phyloP scores from a whole-genome alignment of 768 basidiomycete species.

The Flagelloscypha sp. region DNA sequence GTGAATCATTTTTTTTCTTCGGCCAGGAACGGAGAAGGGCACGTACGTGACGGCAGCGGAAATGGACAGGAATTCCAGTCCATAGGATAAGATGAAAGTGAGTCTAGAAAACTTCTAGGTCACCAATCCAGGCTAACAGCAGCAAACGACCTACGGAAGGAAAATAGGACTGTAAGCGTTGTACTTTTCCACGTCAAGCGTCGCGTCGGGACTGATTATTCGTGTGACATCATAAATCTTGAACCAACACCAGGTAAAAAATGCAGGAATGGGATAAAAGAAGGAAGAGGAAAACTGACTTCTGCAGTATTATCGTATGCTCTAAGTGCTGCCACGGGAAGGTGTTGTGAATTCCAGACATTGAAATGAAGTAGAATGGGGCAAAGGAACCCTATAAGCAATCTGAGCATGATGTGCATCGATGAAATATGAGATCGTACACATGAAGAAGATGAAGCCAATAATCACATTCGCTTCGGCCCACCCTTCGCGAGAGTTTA shows the following conservation, averaged over 20 bases:
- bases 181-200: conserved; percentile 37
- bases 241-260: too few species aligned
- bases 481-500: conserved; percentile 43
- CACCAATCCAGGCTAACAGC: neutral
- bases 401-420: conserved; percentile 2
- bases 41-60: conserved; percentile 30
- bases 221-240: conserved; percentile 31
- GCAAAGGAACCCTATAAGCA: conserved; percentile 35
- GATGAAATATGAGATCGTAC: conserved; percentile 22
- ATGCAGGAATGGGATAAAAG: too few species aligned
- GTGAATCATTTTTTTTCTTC: too few species aligned
- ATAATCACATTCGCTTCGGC: conserved; percentile 61
- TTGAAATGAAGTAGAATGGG: conserved; percentile 27
- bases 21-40: conserved; percentile 22
- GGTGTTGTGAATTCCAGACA: conserved; percentile 13
- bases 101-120: conserved; percentile 1
- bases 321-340: conserved; percentile 16
- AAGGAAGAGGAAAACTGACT: too few species aligned
- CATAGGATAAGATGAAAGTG: conserved; percentile 16
- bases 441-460: conserved; percentile 61
- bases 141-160: conserved; percentile 29
- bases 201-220: conserved; percentile 30
- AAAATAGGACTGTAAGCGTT: conserved; percentile 39
- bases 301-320: conserved; percentile 5
- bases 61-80: conserved; percentile 35